Evolutionary conservation across 352 stramenopile genomes (phyloP).

Genomic region (Phytophthora parvispora): DNA sequence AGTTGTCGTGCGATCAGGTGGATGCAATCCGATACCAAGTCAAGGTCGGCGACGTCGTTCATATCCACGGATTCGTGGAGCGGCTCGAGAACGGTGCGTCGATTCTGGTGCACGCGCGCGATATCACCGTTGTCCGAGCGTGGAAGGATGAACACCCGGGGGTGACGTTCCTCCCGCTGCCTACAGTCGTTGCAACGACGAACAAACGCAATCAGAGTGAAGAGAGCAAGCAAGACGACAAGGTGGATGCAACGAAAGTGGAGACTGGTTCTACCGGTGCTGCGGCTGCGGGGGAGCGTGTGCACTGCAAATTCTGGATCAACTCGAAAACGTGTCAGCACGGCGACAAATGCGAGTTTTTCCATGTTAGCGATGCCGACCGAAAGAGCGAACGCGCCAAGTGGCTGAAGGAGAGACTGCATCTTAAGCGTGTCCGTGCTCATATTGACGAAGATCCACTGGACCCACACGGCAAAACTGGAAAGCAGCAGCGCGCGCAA

Average conservation of each 20-base stretch:
- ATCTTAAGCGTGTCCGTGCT: constrained; percentile 66
- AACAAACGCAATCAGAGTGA: constrained; percentile 14
- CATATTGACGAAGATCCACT: constrained; percentile 68
- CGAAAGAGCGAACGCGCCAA: constrained; percentile 58
- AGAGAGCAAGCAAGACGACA: constrained; percentile 2
- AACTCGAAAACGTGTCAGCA: constrained; percentile 81
- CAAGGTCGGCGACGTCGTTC: constrained; percentile 78
- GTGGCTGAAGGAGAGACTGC: constrained; percentile 74
- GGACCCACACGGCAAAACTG: constrained; percentile 77
- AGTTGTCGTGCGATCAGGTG: constrained; percentile 72
- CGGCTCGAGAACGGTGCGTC: constrained; percentile 18
- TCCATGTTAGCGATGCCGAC: constrained; percentile 58
- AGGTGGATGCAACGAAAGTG: not conserved
- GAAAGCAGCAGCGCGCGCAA: constrained; percentile 76
- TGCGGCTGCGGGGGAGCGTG: constrained; percentile 7
- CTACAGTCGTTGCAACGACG: constrained; percentile 41
- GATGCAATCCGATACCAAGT: constrained; percentile 69
- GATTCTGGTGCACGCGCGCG: constrained; percentile 58
- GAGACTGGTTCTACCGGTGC: not conserved
- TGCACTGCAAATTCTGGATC: constrained; percentile 89
- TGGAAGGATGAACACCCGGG: constrained; percentile 71
- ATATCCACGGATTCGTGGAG: constrained; percentile 71
- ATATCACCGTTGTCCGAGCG: constrained; percentile 43
- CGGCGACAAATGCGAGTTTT: constrained; percentile 73
- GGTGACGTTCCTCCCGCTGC: constrained; percentile 67